Evolutionary conservation across 164 flowering plant species (phyloP).

Genomic region (Vitis riparia): DNA sequence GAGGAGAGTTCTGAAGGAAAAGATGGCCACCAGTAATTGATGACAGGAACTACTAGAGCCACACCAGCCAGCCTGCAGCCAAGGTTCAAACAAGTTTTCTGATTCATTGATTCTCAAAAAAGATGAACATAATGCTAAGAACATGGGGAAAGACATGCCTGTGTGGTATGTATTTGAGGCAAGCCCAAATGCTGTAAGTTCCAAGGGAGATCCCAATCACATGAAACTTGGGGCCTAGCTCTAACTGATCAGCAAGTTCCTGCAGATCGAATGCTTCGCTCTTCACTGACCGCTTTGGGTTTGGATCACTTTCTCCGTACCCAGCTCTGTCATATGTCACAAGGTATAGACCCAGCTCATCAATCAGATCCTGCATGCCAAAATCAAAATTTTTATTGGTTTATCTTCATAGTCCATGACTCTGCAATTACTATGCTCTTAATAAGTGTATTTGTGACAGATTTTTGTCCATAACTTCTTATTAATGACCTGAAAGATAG

Average conservation of each 20-base stretch:
- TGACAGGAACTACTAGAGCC: constrained; percentile 35
- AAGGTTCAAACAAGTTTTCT: too few species aligned
- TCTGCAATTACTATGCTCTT: not conserved
- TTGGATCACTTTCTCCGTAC: constrained; percentile 33
- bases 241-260: constrained; percentile 26
- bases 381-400: not conserved
- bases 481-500: too few species aligned
- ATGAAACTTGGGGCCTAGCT: constrained; percentile 23
- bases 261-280: constrained; percentile 21
- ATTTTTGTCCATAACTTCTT: not conserved
- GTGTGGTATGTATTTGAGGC: constrained; percentile 45
- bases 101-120: not conserved
- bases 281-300: constrained; percentile 14
- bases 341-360: constrained; percentile 16
- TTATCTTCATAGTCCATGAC: not conserved
- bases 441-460: not conserved
- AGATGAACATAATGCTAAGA: not conserved
- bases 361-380: constrained; percentile 13
- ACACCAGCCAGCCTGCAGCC: constrained; percentile 49
- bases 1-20: constrained; percentile 23
- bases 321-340: constrained; percentile 27
- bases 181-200: constrained; percentile 22
- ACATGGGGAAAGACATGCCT: constrained; percentile 18
- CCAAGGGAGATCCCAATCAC: constrained; percentile 35
- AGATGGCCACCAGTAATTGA: constrained; percentile 53